These are phyloP conservation scores for Aspergillus sergii DNA, from an alignment of 2,329 filamentous ascomycete species.

Conservation along the genomic window DNA sequence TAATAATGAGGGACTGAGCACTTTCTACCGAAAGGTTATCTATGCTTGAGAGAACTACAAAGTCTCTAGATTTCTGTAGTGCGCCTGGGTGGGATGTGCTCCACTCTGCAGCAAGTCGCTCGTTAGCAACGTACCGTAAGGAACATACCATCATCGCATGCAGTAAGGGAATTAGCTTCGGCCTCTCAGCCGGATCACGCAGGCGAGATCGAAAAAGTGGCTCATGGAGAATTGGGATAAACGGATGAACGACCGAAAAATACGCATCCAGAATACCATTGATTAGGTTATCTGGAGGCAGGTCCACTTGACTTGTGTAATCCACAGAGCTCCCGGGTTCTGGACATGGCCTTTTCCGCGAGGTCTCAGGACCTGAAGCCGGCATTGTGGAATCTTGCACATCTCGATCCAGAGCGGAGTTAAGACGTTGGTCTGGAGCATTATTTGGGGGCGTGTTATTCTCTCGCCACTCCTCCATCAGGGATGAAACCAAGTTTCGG, in stretches of 20 bases:
- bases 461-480: background rate
- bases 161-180: slow-evolving; percentile 34
- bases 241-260: slow-evolving; percentile 45
- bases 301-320: background rate
- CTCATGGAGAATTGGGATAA: slow-evolving; percentile 45
- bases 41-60: slow-evolving; percentile 17
- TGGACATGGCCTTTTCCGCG: background rate
- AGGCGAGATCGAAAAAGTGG: slow-evolving; percentile 31
- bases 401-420: background rate
- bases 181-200: slow-evolving; percentile 20
- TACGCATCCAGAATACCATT: slow-evolving; percentile 40
- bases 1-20: slow-evolving; percentile 31
- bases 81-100: background rate
- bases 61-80: slow-evolving; percentile 11
- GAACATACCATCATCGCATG: slow-evolving; percentile 43
- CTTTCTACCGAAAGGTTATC: slow-evolving; percentile 29
- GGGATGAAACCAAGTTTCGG: background rate
- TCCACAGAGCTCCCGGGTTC: background rate
- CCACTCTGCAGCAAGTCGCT: background rate
- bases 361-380: background rate
- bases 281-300: slow-evolving; percentile 21
- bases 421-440: background rate
- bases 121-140: slow-evolving; percentile 34
- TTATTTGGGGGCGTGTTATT: background rate
- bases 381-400: background rate